Evolutionary conservation across 106 monocot genomes (phyloP).

Genomic region (Posidonia australis): DNA sequence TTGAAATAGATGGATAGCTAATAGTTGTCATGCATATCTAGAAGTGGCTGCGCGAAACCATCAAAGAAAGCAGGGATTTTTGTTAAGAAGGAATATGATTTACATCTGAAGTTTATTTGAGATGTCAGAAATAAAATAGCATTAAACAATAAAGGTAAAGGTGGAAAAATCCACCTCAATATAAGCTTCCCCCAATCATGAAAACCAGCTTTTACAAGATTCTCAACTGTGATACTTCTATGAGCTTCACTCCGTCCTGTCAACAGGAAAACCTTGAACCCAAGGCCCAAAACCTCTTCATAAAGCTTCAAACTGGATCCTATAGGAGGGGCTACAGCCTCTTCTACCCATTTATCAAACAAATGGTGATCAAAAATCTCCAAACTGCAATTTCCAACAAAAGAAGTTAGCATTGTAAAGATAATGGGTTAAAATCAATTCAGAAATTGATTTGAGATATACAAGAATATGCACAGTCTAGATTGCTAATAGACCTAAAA

Average conservation of each 20-base stretch:
- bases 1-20: no score
- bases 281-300: conserved; percentile 37
- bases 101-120: neutral
- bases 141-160: neutral
- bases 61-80: no score
- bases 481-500: no score
- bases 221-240: conserved; percentile 41
- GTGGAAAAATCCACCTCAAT: conserved; percentile 39
- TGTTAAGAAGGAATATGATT: no score
- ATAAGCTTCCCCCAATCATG: conserved; percentile 65
- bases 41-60: no score
- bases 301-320: conserved; percentile 51
- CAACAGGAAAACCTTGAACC: conserved; percentile 63
- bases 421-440: no score
- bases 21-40: no score
- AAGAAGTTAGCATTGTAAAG: no score
- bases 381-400: conserved; percentile 29
- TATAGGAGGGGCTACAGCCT: conserved; percentile 61
- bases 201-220: conserved; percentile 47
- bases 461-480: no score
- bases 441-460: no score
- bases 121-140: neutral
- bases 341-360: conserved; percentile 70
- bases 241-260: conserved; percentile 74
- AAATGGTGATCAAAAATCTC: conserved; percentile 53